Percentiles rank a stretch among this genome's conserved stretches.
These are phyloP conservation scores for Coniochaeta sp. DNA, from an alignment of 2,329 filamentous ascomycete species.

Conservation along the genomic window DNA sequence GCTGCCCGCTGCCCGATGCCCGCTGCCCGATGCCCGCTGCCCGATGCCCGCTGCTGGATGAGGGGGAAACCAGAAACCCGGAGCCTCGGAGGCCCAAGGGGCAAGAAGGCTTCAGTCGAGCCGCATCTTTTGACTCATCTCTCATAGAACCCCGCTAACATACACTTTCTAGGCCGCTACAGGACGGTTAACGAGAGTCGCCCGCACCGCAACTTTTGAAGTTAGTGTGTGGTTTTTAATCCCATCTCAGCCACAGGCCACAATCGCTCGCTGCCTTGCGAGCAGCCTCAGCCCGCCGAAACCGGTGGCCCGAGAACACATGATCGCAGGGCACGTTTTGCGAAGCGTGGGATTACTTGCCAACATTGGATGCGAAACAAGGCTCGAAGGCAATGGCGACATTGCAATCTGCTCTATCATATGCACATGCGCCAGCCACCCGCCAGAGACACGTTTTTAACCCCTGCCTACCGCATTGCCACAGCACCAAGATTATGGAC, in stretches of 20 bases:
- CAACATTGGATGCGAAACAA: not conserved
- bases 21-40: not conserved
- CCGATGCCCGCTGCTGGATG: not conserved
- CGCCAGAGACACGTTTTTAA: no score
- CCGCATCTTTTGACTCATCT: not conserved
- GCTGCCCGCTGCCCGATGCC: not conserved
- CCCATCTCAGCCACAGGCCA: not conserved
- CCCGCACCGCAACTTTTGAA: not conserved
- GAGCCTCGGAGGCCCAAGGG: not conserved
- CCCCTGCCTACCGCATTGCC: no score
- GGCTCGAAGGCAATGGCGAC: not conserved
- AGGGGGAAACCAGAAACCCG: not conserved
- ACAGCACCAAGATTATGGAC: no score
- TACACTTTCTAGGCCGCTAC: not conserved
- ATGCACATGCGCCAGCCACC: not conserved
- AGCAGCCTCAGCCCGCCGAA: not conserved
- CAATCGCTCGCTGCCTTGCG: not conserved
- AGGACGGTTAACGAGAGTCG: not conserved
- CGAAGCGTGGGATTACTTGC: not conserved
- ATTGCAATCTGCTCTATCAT: not conserved
- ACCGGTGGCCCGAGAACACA: not conserved
- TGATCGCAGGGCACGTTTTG: not conserved
- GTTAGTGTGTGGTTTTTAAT: not conserved
- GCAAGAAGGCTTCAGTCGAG: not conserved
- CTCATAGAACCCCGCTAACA: not conserved